Base-by-base conservation (phyloP, 164 flowering plant genomes). In the Macadamia tetraphylla region DNA sequence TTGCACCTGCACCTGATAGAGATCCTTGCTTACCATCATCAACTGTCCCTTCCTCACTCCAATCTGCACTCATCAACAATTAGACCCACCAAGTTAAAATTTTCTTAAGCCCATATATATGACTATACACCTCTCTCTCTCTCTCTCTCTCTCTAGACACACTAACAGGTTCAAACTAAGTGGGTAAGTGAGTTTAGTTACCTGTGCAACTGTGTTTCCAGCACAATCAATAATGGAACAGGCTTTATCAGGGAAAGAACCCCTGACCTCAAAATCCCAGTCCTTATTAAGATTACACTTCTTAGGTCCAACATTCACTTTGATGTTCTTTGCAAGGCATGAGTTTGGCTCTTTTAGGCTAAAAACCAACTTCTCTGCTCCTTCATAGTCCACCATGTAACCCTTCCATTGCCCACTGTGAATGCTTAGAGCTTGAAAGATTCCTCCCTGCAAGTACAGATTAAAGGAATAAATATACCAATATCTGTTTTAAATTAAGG, bases 191-290 rank as follows among this genome's bases (percentile, higher is more conserved):
- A 23, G 23, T 23, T 23, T 23, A 23, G 23, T 46, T 77, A 89
- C 97, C 92, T 87, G 84, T n/a, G 98, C 96, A 5, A 86, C 73
- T 35, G 70, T 62, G 70, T 77, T 76, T 63, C 92, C 90, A 10
- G 11, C 49, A 60, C 81, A 65, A 70, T 91, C 91, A 29, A 82
- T 66, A 52, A 91, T 84, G 80, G 73, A 75, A 70, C 92, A 88
- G 60, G 75, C 65, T 74, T 74, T 81, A 44, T 84, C 80, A 40
- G 86, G 84, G 70, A 94, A 94, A 55, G 82, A 77, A 1, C 98
- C 96, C 18, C 69, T 68, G 65, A 89, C 77, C 73, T 88, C 84
- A 69, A 89, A 89, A 72, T 84, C 84, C 82, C 88, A 76, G 9
- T 77, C 73, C 32, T 65, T 81, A 69, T 65, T 81, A 69, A 35